Evolutionary conservation across 768 basidiomycete genomes (phyloP), one percentile per base, ranked within the genome.

Genomic region (Mycena capillaripes): DNA sequence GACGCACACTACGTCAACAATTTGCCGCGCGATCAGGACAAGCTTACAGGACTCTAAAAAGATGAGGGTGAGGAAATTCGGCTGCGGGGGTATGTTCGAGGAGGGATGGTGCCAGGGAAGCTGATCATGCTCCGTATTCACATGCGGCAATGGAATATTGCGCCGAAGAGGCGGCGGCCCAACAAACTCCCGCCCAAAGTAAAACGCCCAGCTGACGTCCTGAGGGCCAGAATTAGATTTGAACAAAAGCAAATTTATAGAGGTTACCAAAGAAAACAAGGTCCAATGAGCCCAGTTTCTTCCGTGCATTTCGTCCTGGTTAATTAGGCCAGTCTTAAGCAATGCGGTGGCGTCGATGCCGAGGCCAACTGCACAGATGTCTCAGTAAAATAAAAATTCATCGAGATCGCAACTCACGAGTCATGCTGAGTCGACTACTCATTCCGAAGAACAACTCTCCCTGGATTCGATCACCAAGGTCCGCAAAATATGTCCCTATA

Each of bases 121-220:
- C 60, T 78, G 77, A 69, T 86, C 85, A 55, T 80, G 75, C 30
- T 81, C 79, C 3, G 77, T 73, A 19, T 81, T 77, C 36, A 84
- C 80, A 70, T 80, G 82, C 5, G 84, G 84, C 11, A 84, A 73
- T 0, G 81, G 81, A n/a, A n/a, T n/a, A n/a, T n/a, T n/a, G n/a
- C n/a, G n/a, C n/a, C n/a, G n/a, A n/a, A n/a, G n/a, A 23, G n/a
- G n/a, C 19, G 76, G 79, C 21, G 80, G 72, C 8, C 83, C 76
- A 52, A 77, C 79, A 69, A 80, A 85, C 36, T 85, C 83, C 16
- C 86, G 81, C 10, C 86, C 86, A 58, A 86, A 83, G 55, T 85
- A 86, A 1, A 86, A 78, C 5, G 84, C 84, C 86, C 85, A 86
- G 62, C 81, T 84, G n/a, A 84, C 80, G 62, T 86, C 85, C 82